Percentiles rank a stretch among this genome's conserved stretches.
phyloP scores from a whole-genome alignment of 116 monocot genomes.

The Iris pallida region DNA sequence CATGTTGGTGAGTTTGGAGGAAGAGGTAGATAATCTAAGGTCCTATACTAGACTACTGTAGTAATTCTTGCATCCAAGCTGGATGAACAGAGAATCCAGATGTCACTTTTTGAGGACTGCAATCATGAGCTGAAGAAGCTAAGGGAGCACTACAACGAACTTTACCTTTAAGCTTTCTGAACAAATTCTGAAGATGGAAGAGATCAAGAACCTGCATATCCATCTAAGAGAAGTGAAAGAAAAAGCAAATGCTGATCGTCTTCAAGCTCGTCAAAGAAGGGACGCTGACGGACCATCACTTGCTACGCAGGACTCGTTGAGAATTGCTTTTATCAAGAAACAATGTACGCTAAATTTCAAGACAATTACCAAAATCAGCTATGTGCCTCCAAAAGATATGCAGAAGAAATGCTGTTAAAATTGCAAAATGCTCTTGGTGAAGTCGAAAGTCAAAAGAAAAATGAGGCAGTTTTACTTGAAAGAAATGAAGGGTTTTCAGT shows the following conservation, averaged over 20 bases:
- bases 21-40: conserved; percentile 45
- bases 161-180: conserved; percentile 72
- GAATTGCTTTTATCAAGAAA: conserved; percentile 95
- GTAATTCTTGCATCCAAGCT: conserved; percentile 61
- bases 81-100: conserved; percentile 45
- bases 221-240: conserved; percentile 89
- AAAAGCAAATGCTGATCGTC: conserved; percentile 64
- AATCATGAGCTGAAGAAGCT: conserved; percentile 37
- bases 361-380: conserved; percentile 78
- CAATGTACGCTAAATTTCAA: conserved; percentile 78
- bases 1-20: conserved; percentile 41
- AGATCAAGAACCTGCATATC: conserved; percentile 81
- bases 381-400: conserved; percentile 62
- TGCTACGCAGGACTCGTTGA: conserved; percentile 62
- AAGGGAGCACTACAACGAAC: conserved; percentile 56
- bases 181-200: conserved; percentile 88
- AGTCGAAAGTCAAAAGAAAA: conserved; percentile 65
- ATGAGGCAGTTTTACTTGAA: conserved; percentile 62
- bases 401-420: conserved; percentile 89
- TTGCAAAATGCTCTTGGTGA: conserved; percentile 92
- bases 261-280: conserved; percentile 56
- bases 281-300: conserved; percentile 41
- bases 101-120: conserved; percentile 39
- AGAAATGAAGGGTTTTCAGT: conserved; percentile 70
- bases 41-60: conserved; percentile 34